Base-by-base conservation (phyloP, 1,284 basidiomycete genomes). In the Chiua sp. region DNA sequence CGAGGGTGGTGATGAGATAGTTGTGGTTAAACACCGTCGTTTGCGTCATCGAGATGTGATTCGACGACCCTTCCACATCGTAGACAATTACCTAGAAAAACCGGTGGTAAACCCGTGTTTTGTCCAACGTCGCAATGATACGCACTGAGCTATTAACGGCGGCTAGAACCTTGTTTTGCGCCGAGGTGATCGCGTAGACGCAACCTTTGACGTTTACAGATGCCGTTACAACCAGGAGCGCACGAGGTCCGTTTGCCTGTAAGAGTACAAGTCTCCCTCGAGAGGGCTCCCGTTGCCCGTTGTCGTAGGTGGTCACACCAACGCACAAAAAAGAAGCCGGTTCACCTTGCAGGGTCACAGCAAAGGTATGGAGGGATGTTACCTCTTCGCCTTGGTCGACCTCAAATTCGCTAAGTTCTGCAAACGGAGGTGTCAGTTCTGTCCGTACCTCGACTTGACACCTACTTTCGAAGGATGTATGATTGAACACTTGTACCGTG, bases 131-230 rank as follows among this genome's bases (percentile, higher is more conserved):
- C 18, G n/a, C 1, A 42, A 20, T 1, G 28, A 37, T 42, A 79
- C 90, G 51, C 66, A 93, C 92, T 30, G 89, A 85, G 20, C 89
- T 87, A 68, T 93, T 92, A 35, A 93, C 82, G 0, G 91, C 86
- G 2, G 87, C 92, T 2, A 87, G 82, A 33, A 95, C 75, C 61
- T 79, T 74, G 22, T 79, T 80, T 33, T 83, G 72, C 11, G 83
- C 68, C 20, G 69, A 73, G 2, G 79, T 77, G 32, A 93, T 62
- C 11, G 85, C 79, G 68, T 87, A 91, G 2, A 91, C 84, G 66
- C 86, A 87, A 16, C 91, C 91, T 22, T 73, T 68, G 18, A 86
- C 81, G 5, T 79, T 70, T 2, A 69, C 63, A 11, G 79, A 77
- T 0, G 82, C 72, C 59, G 59, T 60, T 23, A 62, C 53, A 11